Evolutionary conservation across 768 basidiomycete genomes (phyloP), one percentile per base, ranked within the genome.

Genomic region (Rhodotorula diobovata): DNA sequence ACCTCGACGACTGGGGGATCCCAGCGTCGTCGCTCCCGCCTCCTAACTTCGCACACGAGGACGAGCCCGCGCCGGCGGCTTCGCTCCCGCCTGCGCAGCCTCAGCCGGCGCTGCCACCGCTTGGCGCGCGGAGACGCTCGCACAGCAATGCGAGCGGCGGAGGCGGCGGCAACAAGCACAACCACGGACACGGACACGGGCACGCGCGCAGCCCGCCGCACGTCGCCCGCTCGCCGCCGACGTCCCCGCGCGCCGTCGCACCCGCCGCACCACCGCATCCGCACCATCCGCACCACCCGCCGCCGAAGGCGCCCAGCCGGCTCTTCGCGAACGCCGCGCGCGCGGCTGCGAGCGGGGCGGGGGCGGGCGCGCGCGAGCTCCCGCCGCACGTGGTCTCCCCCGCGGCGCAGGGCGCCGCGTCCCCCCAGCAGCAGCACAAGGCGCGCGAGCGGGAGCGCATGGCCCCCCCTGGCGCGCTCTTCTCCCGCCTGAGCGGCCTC

Each of bases 1-100:
- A 90, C 80, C 83, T 93, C 37, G 86, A 92, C 78, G 91, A 93
- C 78, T 93, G 91, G 91, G 90, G 88, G 30, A 85, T 90, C 30
- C 83, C 86, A 14, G n/a, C 54, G 6, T 39, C 56, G 41, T 43
- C 41, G 41, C 41, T 43, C 21, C 16, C 56, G 12, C 51, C 51
- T 16, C 51, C 51, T 2, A 39, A 6, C 35, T 23, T 25, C 16
- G 35, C 20, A 2, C 23, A 39, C 21, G 35, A 39, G 12, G 35
- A 39, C 34, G 56, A 57, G 25, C 20, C 16, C 8, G 54, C 56
- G 56, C 11, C 55, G 55, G 9, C 54, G 51, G 6, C 20, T 39
- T 37, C 28, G 3, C 41, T 3, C 53, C 35, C 5, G 3, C 43
- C 4, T 37, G 25, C 37, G 63, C 50, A 63, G 20, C 48, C n/a